Base-by-base conservation (phyloP, 2,329 filamentous ascomycete species). In the Diaporthe capsici region DNA sequence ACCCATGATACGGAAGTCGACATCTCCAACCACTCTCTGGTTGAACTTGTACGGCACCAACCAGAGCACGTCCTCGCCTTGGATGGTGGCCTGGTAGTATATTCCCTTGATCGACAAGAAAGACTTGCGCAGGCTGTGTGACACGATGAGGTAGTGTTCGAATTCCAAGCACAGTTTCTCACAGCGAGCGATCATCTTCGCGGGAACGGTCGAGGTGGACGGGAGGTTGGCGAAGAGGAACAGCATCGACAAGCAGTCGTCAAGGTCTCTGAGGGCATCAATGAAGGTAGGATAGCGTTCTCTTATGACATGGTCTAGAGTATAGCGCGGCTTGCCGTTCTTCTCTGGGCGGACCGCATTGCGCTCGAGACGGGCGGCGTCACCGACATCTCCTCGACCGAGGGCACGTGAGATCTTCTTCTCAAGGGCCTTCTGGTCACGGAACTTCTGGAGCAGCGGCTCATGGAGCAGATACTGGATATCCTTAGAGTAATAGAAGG, bases 41-140 rank as follows among this genome's bases (percentile, higher is more conserved):
- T 98, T 98, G 86, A 99, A 99, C 84, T 95, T 95, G 88, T 99
- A 99, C 1, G 97, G 97, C 15, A 98, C 96, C 53, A 99, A 89
- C 97, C 97, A 99, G 79, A 98, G 89, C 68, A 99, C 94, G 82
- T 98, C 96, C 86, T 99, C 96, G 67, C 97, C 97, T 84, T 98
- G 95, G 77, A 99, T 97, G 71, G 93, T 98, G 34, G 96, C 97
- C 87, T 98, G 96, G 86, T 98, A 99, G 88, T 99, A 99, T 82
- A 99, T 98, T 77, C 97, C 97, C 89, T 99, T 99, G 86, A 99
- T 98, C 2, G 95, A 98, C 79, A 99, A 87, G 88, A 99, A 99
- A 0, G 96, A 98, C 87, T 98, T 98, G 82, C 95, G 94, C 80
- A 99, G 87, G 81, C 94, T 95, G 86, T 98, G 92, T 57, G 96